Conservation (phyloP, 2,329 filamentous ascomycete genomes). For the Clarireedia sp. region DNA sequence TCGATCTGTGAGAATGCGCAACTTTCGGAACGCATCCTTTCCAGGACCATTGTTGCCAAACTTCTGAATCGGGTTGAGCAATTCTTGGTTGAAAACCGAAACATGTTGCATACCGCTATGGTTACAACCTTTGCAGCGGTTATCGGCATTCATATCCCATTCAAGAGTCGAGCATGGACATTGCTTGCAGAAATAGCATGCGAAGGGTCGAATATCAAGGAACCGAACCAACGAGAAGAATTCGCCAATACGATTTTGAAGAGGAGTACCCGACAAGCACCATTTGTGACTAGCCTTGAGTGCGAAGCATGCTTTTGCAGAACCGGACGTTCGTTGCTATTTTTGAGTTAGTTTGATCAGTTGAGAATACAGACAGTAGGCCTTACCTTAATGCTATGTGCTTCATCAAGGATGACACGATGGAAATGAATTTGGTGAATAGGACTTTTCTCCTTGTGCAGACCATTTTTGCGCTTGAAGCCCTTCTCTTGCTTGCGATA, state of each 20-base stretch:
- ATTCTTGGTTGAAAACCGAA: conserved; percentile 88
- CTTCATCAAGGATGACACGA: conserved; percentile 87
- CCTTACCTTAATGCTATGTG: conserved; percentile 78
- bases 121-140: conserved; percentile 62
- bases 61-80: conserved; percentile 73
- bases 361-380: too few relatives aligned
- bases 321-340: conserved; percentile 73
- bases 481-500: conserved; percentile 90
- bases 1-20: conserved; percentile 80
- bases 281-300: conserved; percentile 83
- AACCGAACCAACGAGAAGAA: conserved; percentile 94
- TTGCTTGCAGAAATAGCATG: conserved; percentile 86
- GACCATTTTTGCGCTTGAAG: conserved; percentile 69
- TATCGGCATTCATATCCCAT: conserved; percentile 69
- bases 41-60: conserved; percentile 56
- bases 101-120: conserved; percentile 49
- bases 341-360: conserved; percentile 9
- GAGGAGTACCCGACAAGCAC: conserved; percentile 89
- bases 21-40: conserved; percentile 64
- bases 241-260: conserved; percentile 95
- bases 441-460: conserved; percentile 70
- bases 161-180: conserved; percentile 76
- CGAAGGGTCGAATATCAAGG: conserved; percentile 79
- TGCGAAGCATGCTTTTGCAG: conserved; percentile 91
- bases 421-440: conserved; percentile 86